Evolutionary conservation across 495 filamentous ascomycete species (phyloP), one percentile per base, ranked within the genome.

Genomic region (Hypoxylon fuscum): DNA sequence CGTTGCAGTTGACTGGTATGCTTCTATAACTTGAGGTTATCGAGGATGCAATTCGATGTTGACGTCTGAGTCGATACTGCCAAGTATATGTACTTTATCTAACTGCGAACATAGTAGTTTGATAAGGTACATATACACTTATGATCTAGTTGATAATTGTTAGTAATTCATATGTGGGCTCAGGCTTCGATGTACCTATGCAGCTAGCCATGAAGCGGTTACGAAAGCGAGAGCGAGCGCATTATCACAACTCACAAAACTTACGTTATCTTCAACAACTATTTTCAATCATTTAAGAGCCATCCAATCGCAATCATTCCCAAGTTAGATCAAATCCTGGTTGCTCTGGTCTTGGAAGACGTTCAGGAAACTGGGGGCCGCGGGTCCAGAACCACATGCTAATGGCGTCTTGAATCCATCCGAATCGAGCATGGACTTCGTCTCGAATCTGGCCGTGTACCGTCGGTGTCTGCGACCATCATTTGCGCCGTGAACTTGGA

Each of bases 401-500:
- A 45, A 44, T 34, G 7, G 29, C 17, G n/a, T 29, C 49, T 37
- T 0, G 27, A 55, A 51, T 49, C 37, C 48, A 10, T 54, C 62
- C 62, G 43, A 59, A 65, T 65, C 17, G 21, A 59, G 62, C 43
- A 65, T 55, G 55, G 62, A 65, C 62, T 52, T 65, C 62, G 62
- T 59, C 55, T 41, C 42, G 5, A 59, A 45, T 55, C 40, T 20
- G 45, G 6, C 55, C 62, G 55, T 3, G 4, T 27, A 4, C 4
- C 18, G n/a, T 55, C 55, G 55, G 62, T 27, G 15, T 40, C 31
- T 40, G 2, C 23, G 14, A 6, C 21, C 43, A 45, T 40, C 45
- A 62, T 45, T 56, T 47, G 12, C 29, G 3, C 44, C 59, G 59
- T 29, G 8, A n/a, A n/a, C n/a, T n/a, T n/a, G n/a, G n/a, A n/a